Evolutionary conservation across 2,329 filamentous ascomycete species (phyloP).

Genomic region (Macrophomina phaseolina): DNA sequence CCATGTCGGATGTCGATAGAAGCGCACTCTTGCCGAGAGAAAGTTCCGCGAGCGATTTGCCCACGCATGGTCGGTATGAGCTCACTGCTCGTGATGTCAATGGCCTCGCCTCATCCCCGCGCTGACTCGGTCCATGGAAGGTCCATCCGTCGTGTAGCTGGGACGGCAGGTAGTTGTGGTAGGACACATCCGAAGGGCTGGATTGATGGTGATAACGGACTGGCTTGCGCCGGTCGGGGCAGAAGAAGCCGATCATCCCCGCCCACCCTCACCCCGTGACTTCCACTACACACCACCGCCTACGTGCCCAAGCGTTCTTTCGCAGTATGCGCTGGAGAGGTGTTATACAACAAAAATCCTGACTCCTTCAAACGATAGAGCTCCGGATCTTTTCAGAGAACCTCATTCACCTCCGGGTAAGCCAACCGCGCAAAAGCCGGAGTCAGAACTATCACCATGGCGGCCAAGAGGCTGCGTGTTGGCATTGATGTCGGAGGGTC

Average conservation of each 20-base stretch:
- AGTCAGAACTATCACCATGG: not conserved
- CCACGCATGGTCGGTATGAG: not conserved
- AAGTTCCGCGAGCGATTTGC: not conserved
- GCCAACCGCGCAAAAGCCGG: not conserved
- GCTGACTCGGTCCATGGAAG: slow-evolving; percentile 2
- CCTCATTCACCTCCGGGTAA: not conserved
- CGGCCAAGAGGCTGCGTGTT: slow-evolving; percentile 31
- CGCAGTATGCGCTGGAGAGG: not conserved
- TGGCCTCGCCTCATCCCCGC: not conserved
- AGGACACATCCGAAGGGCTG: slow-evolving; percentile 1
- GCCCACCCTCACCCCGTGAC: not conserved
- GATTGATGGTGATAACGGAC: slow-evolving; percentile 3
- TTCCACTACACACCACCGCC: not conserved
- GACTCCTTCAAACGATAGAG: too few species aligned
- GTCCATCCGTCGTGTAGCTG: not conserved
- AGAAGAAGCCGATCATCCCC: slow-evolving; percentile 17
- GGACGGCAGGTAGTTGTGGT: not conserved
- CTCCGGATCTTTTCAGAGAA: too few species aligned
- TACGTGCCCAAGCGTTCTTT: not conserved
- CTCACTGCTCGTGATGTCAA: not conserved
- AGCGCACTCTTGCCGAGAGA: not conserved
- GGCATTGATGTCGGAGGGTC: slow-evolving; percentile 47
- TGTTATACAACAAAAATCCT: not conserved
- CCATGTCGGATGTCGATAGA: not conserved
- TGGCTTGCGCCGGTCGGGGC: slow-evolving; percentile 10